phyloP scores from a whole-genome alignment of 2,329 filamentous ascomycete species.

The Fusarium sp. region DNA sequence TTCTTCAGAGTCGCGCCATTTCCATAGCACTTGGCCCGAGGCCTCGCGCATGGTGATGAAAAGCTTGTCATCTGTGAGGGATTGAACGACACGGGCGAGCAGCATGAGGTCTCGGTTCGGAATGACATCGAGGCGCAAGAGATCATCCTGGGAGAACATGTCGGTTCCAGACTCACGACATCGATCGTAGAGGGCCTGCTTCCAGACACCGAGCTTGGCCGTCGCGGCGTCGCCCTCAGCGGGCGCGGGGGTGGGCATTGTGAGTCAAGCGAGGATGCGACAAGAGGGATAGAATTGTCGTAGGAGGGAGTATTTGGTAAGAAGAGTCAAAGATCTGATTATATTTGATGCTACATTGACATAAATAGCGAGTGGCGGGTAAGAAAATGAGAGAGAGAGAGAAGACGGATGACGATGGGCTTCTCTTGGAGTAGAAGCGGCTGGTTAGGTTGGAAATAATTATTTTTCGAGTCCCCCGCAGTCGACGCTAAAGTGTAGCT shows the following conservation, averaged over 20 bases:
- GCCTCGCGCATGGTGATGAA: conserved; percentile 58
- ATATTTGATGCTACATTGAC: conserved; percentile 42
- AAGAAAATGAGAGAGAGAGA: neutral
- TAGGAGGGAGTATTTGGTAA: neutral
- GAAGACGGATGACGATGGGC: conserved; percentile 15
- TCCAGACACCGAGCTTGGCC: conserved; percentile 61
- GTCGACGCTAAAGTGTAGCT: conserved; percentile 32
- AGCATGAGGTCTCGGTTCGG: conserved; percentile 64
- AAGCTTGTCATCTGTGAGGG: conserved; percentile 67
- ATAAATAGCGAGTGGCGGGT: conserved; percentile 17
- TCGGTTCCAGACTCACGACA: conserved; percentile 60
- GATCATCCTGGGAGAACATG: conserved; percentile 67
- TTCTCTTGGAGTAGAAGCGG: conserved; percentile 4
- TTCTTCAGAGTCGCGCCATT: conserved; percentile 66
- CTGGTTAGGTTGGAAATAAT: conserved; percentile 35
- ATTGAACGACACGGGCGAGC: conserved; percentile 65
- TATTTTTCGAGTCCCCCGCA: conserved; percentile 41
- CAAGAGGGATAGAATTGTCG: neutral
- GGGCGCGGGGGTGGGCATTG: conserved; percentile 44
- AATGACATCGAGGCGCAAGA: conserved; percentile 66
- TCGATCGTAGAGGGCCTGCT: conserved; percentile 65
- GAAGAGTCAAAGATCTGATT: neutral
- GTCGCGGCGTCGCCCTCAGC: conserved; percentile 46
- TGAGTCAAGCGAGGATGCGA: conserved; percentile 32
- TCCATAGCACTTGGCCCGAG: conserved; percentile 59